These are phyloP conservation scores for Tetrahymena elliotti DNA, from an alignment of 73 alveolate genomes.

Conservation along the genomic window DNA sequence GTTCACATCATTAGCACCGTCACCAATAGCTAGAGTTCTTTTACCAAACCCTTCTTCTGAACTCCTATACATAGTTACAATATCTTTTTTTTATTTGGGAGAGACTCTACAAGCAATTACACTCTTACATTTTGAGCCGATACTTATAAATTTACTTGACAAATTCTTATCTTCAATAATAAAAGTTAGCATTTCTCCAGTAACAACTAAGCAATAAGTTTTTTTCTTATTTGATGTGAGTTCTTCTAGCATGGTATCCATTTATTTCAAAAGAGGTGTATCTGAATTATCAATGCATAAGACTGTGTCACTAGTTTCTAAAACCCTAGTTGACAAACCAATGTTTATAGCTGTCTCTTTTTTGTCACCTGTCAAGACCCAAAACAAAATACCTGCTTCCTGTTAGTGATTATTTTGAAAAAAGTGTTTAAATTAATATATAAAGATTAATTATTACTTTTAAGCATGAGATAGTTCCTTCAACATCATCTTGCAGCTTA, in stretches of 20 bases:
- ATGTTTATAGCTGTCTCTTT: constrained; percentile 89
- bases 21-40: constrained; percentile 70
- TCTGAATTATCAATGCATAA: constrained; percentile 54
- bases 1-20: constrained; percentile 81
- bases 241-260: constrained; percentile 47
- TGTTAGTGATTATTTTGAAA: too few relatives aligned
- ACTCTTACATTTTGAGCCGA: constrained; percentile 45
- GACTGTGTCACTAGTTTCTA: constrained; percentile 61
- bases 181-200: constrained; percentile 73
- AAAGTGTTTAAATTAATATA: too few relatives aligned
- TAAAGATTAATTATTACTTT: too few relatives aligned
- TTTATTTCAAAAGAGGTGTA: constrained; percentile 30
- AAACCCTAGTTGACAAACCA: constrained; percentile 77
- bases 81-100: constrained; percentile 67
- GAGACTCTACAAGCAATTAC: constrained; percentile 76
- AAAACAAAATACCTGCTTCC: constrained; percentile 84
- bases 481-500: constrained; percentile 93
- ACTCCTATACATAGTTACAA: constrained; percentile 55
- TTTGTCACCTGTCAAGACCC: constrained; percentile 97
- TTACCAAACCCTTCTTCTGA: constrained; percentile 6
- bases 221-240: constrained; percentile 2
- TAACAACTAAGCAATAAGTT: constrained; percentile 60
- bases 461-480: constrained; percentile 84
- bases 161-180: constrained; percentile 40
- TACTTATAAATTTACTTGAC: constrained; percentile 38